A percentile compares a stretch with the other conserved stretches of the same genome.
phyloP scores from a whole-genome alignment of 805 yeast species.

The Wickerhamomyces chaumierensis region DNA sequence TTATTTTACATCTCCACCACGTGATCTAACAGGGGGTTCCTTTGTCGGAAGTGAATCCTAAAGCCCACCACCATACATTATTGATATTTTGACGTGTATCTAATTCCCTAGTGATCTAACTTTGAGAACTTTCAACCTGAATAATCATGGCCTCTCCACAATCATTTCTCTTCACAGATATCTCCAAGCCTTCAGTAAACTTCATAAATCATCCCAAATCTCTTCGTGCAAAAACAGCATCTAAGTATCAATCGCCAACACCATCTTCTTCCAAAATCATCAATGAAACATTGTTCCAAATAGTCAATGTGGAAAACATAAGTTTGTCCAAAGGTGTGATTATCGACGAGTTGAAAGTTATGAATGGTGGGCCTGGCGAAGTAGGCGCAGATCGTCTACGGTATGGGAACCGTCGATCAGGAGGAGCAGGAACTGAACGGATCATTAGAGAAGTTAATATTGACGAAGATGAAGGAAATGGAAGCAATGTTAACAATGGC shows the following conservation, averaged over 20 bases:
- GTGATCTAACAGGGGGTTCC: no score
- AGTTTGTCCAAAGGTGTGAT: constrained; percentile 39
- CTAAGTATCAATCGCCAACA: background rate
- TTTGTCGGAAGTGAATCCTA: no score
- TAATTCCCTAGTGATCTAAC: no score
- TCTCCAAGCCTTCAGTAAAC: constrained; percentile 3
- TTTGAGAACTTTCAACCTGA: background rate
- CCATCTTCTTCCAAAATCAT: constrained; percentile 5
- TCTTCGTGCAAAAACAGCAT: constrained; percentile 10
- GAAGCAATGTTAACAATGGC: background rate
- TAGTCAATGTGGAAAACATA: constrained; percentile 43
- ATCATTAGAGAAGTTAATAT: constrained; percentile 36
- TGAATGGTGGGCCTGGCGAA: constrained; percentile 36
- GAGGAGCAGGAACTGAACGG: constrained; percentile 2
- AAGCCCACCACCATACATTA: no score
- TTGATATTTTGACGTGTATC: no score
- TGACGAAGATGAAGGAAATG: constrained; percentile 24
- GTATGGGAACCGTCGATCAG: constrained; percentile 6
- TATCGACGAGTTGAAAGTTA: constrained; percentile 38
- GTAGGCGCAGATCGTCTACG: constrained; percentile 47
- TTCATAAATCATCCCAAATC: constrained; percentile 11
- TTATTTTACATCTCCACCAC: no score
- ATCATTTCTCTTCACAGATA: constrained; percentile 2
- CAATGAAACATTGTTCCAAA: constrained; percentile 35
- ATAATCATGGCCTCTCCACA: background rate